Conservation (phyloP, 306 rosid species). For the Hippophae rhamnoides region DNA sequence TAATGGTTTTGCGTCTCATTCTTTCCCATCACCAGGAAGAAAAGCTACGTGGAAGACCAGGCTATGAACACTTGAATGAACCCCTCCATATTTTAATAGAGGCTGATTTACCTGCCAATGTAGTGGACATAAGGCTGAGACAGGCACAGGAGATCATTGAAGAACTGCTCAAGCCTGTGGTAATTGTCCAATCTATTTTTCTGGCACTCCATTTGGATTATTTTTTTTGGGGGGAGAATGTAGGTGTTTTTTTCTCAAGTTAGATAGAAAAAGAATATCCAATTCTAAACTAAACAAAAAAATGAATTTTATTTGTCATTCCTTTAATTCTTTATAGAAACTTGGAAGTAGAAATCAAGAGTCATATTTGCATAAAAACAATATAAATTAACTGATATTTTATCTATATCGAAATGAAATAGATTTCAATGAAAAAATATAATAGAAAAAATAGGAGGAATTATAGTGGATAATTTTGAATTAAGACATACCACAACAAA, state of each 20-base stretch:
- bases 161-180: constrained; percentile 97
- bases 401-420: too few relatives aligned
- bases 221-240: not conserved
- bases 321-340: too few relatives aligned
- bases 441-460: too few relatives aligned
- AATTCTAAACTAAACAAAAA: too few relatives aligned
- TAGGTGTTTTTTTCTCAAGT: not conserved
- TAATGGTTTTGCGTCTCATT: not conserved
- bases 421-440: too few relatives aligned
- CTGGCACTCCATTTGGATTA: not conserved
- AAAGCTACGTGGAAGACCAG: constrained; percentile 93
- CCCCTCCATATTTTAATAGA: constrained; percentile 87
- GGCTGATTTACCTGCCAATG: constrained; percentile 81
- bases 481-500: too few relatives aligned
- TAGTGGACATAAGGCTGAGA: constrained; percentile 79
- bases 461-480: too few relatives aligned
- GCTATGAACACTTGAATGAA: constrained; percentile 91
- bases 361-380: too few relatives aligned
- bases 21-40: constrained; percentile 54
- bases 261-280: too few relatives aligned
- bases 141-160: constrained; percentile 95
- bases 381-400: too few relatives aligned
- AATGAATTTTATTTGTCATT: too few relatives aligned
- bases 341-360: too few relatives aligned
- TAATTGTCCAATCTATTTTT: constrained; percentile 25